These are phyloP conservation scores for Berkeleyomyces basicola DNA, from an alignment of 2,329 filamentous ascomycete species.

Conservation along the genomic window DNA sequence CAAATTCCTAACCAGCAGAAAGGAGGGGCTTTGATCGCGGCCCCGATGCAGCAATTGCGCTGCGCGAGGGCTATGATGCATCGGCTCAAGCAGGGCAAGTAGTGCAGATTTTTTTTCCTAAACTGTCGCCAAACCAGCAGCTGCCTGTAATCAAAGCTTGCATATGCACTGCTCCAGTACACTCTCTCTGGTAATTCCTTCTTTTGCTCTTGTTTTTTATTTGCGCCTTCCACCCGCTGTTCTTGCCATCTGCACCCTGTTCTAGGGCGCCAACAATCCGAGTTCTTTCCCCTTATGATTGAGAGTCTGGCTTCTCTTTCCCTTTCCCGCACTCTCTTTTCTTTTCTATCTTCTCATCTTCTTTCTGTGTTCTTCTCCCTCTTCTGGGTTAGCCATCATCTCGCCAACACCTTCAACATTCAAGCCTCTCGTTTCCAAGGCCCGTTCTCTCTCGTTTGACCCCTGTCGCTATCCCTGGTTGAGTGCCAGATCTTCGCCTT, in stretches of 20 bases:
- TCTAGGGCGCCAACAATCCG: background rate
- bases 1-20: background rate
- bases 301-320: background rate
- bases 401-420: background rate
- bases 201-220: background rate
- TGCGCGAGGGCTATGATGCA: background rate
- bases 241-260: background rate
- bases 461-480: slow-evolving; percentile 1
- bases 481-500: background rate
- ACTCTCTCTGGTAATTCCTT: background rate
- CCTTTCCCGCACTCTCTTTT: background rate
- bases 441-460: slow-evolving; percentile 1
- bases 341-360: background rate
- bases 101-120: slow-evolving; percentile 1
- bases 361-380: background rate
- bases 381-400: background rate
- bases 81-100: background rate
- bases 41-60: background rate
- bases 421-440: slow-evolving; percentile 1
- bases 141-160: background rate
- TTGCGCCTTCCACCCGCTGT: background rate
- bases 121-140: background rate
- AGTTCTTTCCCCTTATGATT: background rate
- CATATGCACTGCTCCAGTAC: background rate
- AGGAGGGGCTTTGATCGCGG: background rate